phyloP scores from a whole-genome alignment of 2,329 filamentous ascomycete species.

The Curvularia verruculosa region DNA sequence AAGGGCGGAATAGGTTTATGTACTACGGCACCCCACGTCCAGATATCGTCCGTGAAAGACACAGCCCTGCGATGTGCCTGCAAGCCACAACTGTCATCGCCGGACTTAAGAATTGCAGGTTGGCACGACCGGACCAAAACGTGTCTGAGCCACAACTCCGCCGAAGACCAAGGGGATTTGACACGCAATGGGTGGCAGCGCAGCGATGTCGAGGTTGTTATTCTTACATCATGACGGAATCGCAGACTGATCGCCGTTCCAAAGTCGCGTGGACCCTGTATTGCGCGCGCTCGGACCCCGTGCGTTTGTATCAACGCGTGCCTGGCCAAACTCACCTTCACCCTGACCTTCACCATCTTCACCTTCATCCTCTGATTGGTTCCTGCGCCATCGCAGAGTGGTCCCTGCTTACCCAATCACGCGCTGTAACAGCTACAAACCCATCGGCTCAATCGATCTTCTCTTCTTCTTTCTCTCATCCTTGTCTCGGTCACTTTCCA shows the following conservation, averaged over 20 bases:
- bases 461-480: too few species aligned
- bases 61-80: constrained; percentile 16
- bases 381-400: background rate
- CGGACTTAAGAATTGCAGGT: background rate
- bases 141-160: background rate
- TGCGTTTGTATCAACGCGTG: background rate
- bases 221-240: constrained; percentile 19
- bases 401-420: background rate
- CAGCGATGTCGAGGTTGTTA: background rate
- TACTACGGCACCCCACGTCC: constrained; percentile 18
- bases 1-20: constrained; percentile 22
- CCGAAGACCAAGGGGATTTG: background rate
- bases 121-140: background rate
- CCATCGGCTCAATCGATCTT: too few species aligned
- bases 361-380: constrained; percentile 8
- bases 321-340: constrained; percentile 2
- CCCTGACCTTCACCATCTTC: constrained; percentile 12
- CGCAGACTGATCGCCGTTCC: constrained; percentile 3
- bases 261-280: constrained; percentile 15
- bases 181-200: background rate
- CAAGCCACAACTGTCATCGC: constrained; percentile 7
- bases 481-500: too few species aligned
- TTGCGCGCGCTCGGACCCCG: constrained; percentile 6
- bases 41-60: constrained; percentile 28
- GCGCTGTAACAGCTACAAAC: background rate